phyloP scores from a whole-genome alignment of 139 green algal genomes.

The Auxenochlorella pyrenoidosa region DNA sequence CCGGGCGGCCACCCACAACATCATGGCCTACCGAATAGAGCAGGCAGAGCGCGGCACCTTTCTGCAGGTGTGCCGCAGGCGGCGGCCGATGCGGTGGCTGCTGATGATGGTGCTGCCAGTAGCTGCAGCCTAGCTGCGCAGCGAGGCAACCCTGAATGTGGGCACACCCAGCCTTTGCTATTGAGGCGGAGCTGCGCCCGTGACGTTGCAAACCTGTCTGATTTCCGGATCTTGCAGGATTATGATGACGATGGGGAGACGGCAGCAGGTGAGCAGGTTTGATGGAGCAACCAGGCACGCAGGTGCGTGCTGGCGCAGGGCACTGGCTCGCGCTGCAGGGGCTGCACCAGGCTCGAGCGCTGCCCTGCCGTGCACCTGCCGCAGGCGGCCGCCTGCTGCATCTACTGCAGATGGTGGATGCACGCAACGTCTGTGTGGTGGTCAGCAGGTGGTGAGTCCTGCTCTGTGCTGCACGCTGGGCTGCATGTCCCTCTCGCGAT shows the following conservation, averaged over 20 bases:
- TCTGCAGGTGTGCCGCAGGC: conserved; percentile 16
- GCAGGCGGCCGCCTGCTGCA: conserved; percentile 86
- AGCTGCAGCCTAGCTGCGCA: too few species aligned
- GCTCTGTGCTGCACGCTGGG: background rate
- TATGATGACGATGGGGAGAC: conserved; percentile 90
- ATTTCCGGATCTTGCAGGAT: too few species aligned
- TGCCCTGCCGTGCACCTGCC: background rate
- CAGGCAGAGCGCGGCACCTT: conserved; percentile 45
- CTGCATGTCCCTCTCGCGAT: too few species aligned
- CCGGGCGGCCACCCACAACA: conserved; percentile 86
- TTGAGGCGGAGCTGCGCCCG: too few species aligned
- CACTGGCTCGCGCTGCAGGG: too few species aligned
- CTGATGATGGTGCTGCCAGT: too few species aligned
- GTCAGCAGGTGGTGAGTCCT: conserved; percentile 5
- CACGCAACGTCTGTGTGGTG: conserved; percentile 56
- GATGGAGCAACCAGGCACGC: too few species aligned
- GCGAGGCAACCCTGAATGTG: too few species aligned
- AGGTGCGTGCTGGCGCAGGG: too few species aligned
- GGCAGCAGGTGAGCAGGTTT: conserved; percentile 10
- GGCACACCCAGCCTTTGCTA: too few species aligned
- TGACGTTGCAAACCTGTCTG: background rate
- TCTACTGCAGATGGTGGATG: conserved; percentile 71
- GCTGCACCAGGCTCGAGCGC: too few species aligned
- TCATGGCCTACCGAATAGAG: conserved; percentile 84
- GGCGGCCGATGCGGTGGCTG: too few species aligned